Evolutionary conservation across 108 stramenopile genomes (phyloP).

Genomic region (Fistulifera pelliculosa): DNA sequence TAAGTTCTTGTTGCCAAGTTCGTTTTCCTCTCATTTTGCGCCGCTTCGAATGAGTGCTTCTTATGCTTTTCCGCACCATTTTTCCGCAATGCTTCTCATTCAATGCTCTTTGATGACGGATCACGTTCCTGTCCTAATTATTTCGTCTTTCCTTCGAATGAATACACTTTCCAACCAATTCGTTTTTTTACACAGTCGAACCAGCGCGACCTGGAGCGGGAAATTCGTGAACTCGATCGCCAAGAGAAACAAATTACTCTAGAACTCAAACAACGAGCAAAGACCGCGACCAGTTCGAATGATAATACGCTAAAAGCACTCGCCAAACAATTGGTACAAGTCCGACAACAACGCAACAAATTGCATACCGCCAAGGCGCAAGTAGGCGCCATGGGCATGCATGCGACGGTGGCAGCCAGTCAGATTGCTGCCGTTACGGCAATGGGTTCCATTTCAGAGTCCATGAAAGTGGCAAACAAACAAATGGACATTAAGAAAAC

Average conservation of each 20-base stretch:
- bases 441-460: slow-evolving; percentile 43
- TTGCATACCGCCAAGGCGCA: slow-evolving; percentile 56
- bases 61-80: too few species aligned
- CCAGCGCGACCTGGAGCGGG: slow-evolving; percentile 77
- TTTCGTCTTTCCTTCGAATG: background rate
- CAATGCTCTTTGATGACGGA: too few species aligned
- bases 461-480: slow-evolving; percentile 46
- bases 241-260: slow-evolving; percentile 57
- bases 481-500: slow-evolving; percentile 67
- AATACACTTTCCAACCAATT: too few species aligned
- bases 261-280: slow-evolving; percentile 72
- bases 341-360: slow-evolving; percentile 61
- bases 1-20: slow-evolving; percentile 9
- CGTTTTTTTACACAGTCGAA: slow-evolving; percentile 21
- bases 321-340: slow-evolving; percentile 63
- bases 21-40: background rate
- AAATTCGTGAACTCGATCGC: slow-evolving; percentile 72
- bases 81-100: too few species aligned
- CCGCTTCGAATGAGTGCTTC: background rate
- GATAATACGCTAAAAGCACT: slow-evolving; percentile 55
- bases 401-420: slow-evolving; percentile 55
- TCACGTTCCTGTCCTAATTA: background rate
- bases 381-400: slow-evolving; percentile 74
- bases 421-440: slow-evolving; percentile 58
- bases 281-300: slow-evolving; percentile 26